Evolutionary conservation across 1,284 basidiomycete species (phyloP), one percentile per base, ranked within the genome.

Genomic region (Puccinia triticina): DNA sequence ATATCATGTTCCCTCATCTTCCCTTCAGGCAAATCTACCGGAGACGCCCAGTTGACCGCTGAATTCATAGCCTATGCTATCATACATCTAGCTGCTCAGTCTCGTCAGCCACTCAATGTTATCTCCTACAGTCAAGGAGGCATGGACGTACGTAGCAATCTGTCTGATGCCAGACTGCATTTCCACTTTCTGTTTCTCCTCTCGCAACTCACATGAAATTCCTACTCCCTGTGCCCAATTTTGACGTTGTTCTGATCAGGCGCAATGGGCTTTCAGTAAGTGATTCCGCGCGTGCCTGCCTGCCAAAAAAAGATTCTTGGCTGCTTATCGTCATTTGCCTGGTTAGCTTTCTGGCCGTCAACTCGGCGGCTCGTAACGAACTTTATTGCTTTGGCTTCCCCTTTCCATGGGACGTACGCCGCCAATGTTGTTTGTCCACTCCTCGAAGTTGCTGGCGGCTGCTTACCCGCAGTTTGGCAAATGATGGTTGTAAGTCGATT

Each of bases 71-170:
- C 80, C 29, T 83, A 73, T 43, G 80, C 59, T 26, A 78, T 84
- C 59, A 48, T 69, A 32, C 55, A 43, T 40, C 74, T 84, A 29
- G 69, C 82, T 21, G 21, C 21, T 23, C 37, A 67, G 69, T 79
- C 74, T 2, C 82, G 74, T 18, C 57, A 66, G 40, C 78, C 81
- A 46, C 48, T 84, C 11, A 55, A n/a, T 59, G 46, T 84, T 23
- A 77, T 84, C 64, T 83, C 83, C n/a, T 84, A 84, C 74, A 84
- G 83, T 57, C 84, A 84, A 72, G 84, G 84, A 43, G 83, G 81
- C 26, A 43, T 84, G 64, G 37, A 67, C 50, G 77, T 69, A 34
- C 29, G 77, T 67, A 40, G 61, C 18, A 66, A 40, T 37, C 26
- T 7, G 11, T 23, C 61, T 23, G 34, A 40, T 18, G 61, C 18